Conservation (phyloP, 2,329 filamentous ascomycete genomes). For the Paraphoma sp. region DNA sequence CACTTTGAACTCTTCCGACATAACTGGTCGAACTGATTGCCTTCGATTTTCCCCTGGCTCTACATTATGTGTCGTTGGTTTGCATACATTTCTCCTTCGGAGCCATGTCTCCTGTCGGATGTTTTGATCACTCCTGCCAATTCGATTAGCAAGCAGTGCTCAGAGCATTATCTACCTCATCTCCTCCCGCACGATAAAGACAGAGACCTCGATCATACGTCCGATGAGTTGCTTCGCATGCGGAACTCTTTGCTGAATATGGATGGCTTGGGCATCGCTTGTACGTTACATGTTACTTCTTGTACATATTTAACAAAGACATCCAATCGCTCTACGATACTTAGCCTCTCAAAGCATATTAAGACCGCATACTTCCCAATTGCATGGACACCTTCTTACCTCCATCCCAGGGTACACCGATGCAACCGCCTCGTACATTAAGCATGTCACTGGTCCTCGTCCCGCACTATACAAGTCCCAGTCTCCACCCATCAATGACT, state of each 20-base stretch:
- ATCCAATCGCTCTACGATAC: neutral
- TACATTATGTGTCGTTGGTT: conserved; percentile 60
- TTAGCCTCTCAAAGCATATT: no score
- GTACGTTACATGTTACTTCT: conserved; percentile 30
- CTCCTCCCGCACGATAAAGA: conserved; percentile 55
- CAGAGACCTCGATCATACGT: conserved; percentile 49
- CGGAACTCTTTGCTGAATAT: conserved; percentile 63
- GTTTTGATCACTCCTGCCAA: conserved; percentile 57
- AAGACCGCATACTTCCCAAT: neutral
- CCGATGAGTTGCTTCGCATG: conserved; percentile 54
- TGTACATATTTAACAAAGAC: no score
- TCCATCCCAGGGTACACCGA: conserved; percentile 51
- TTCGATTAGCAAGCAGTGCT: conserved; percentile 45
- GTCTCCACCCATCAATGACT: conserved; percentile 59
- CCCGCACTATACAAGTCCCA: conserved; percentile 61
- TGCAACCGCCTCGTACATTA: conserved; percentile 50
- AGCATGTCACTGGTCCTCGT: conserved; percentile 46
- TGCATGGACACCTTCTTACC: conserved; percentile 1
- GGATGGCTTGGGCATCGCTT: conserved; percentile 62
- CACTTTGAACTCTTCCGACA: neutral
- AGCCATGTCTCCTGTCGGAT: conserved; percentile 62
- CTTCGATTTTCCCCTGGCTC: neutral
- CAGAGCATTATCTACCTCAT: conserved; percentile 61
- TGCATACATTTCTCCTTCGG: conserved; percentile 60
- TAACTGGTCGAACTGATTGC: neutral